Conservation (phyloP, 208 protist genomes). For the Trypanosoma melophagium region DNA sequence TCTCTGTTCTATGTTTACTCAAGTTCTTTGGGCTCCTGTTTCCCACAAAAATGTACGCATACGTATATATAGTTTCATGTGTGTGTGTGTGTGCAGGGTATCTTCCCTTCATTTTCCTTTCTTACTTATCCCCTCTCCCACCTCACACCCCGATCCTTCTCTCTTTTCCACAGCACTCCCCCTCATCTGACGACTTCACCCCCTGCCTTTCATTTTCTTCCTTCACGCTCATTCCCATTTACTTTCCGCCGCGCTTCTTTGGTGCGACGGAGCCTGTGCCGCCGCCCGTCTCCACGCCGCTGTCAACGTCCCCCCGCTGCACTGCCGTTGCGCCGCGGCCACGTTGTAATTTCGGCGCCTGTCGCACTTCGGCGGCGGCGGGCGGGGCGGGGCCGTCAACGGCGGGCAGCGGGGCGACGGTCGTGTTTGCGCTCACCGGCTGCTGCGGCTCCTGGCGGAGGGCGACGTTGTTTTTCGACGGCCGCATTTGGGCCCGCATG, state of each 20-base stretch:
- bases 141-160: not conserved
- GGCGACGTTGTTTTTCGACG: constrained; percentile 18
- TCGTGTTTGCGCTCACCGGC: constrained; percentile 26
- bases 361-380: constrained; percentile 33
- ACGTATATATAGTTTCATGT: no score
- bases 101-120: constrained; percentile 4
- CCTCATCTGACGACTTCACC: not conserved
- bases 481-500: constrained; percentile 13
- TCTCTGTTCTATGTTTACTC: no score
- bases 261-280: constrained; percentile 6
- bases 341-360: constrained; percentile 39
- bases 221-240: not conserved
- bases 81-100: not conserved
- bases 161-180: not conserved
- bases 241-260: constrained; percentile 38
- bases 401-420: constrained; percentile 29
- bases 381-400: constrained; percentile 39
- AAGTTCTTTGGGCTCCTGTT: no score
- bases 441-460: constrained; percentile 32
- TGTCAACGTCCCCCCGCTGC: constrained; percentile 20
- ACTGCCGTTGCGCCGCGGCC: constrained; percentile 40
- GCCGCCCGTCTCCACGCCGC: constrained; percentile 12
- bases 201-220: not conserved
- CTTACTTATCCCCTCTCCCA: not conserved
- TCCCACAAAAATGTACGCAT: no score